phyloP scores from a whole-genome alignment of 768 basidiomycete genomes.

The Cubamyces lactineus region DNA sequence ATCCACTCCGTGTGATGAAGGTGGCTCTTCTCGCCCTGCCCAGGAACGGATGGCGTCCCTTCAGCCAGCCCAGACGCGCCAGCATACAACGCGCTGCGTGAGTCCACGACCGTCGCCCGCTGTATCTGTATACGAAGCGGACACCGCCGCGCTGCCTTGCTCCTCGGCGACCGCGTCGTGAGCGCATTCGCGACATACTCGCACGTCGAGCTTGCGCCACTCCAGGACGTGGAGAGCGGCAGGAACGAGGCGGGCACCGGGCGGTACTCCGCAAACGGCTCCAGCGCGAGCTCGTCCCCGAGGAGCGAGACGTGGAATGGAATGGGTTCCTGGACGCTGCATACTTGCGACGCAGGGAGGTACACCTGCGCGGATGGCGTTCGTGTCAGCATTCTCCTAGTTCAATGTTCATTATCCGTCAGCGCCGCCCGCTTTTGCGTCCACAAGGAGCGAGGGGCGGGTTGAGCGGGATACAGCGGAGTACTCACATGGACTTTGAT shows the following conservation, averaged over 20 bases:
- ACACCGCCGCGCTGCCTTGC: constrained; percentile 2
- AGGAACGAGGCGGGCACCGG: constrained; percentile 31
- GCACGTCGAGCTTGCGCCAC: constrained; percentile 15
- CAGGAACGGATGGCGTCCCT: not conserved
- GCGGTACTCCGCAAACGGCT: constrained; percentile 27
- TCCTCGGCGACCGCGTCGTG: not conserved
- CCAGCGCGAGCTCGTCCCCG: constrained; percentile 28
- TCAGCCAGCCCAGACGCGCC: not conserved
- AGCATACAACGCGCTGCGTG: constrained; percentile 2
- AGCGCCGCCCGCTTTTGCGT: not conserved
- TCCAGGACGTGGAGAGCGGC: constrained; percentile 21
- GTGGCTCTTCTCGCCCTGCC: constrained; percentile 16
- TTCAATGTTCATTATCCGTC: not conserved
- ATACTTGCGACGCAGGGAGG: constrained; percentile 31
- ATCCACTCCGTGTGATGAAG: constrained; percentile 18
- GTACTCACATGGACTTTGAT: constrained; percentile 29
- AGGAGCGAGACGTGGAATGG: constrained; percentile 32
- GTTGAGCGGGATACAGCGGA: not conserved
- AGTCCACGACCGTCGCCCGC: constrained; percentile 20
- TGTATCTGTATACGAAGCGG: constrained; percentile 17
- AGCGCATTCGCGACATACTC: not conserved
- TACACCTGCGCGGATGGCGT: constrained; percentile 25
- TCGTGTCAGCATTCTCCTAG: not conserved
- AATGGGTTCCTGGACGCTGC: constrained; percentile 31
- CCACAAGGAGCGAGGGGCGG: not conserved